Conservation (phyloP, 2,329 filamentous ascomycete genomes). For the Geosmithia morbida region DNA sequence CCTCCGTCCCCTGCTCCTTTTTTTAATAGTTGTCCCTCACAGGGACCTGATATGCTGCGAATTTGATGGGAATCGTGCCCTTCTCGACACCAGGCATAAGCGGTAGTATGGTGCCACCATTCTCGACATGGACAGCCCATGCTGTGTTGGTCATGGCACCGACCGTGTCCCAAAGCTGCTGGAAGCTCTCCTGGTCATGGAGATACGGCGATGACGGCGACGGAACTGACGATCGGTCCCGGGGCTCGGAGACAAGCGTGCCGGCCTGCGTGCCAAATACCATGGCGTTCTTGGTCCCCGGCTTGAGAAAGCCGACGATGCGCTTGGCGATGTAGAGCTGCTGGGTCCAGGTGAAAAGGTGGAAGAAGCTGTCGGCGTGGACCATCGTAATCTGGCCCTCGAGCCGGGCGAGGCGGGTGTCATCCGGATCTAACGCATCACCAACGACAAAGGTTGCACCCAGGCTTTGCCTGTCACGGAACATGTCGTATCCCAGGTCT, state of each 20-base stretch:
- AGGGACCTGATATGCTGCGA: constrained; percentile 19
- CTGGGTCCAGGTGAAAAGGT: constrained; percentile 31
- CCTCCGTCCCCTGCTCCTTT: not conserved
- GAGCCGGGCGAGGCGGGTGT: constrained; percentile 17
- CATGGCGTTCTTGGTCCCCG: constrained; percentile 25
- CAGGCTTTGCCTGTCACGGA: constrained; percentile 37
- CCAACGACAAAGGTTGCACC: constrained; percentile 33
- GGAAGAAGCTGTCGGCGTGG: constrained; percentile 34
- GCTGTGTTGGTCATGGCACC: constrained; percentile 29
- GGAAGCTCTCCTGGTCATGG: constrained; percentile 34
- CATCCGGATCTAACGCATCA: constrained; percentile 29
- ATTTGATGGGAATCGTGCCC: constrained; percentile 14
- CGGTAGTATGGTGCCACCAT: constrained; percentile 2
- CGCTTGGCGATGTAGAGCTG: constrained; percentile 29
- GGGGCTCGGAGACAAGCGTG: constrained; percentile 6
- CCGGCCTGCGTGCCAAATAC: constrained; percentile 39
- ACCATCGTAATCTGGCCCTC: constrained; percentile 28
- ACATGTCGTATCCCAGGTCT: constrained; percentile 48
- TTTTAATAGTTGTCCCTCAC: not conserved
- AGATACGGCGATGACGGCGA: constrained; percentile 20
- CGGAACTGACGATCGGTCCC: constrained; percentile 8
- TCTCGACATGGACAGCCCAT: constrained; percentile 31
- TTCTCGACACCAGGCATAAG: constrained; percentile 11
- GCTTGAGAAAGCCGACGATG: constrained; percentile 28
- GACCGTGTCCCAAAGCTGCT: constrained; percentile 37